A percentile compares a stretch with the other conserved stretches of the same genome.
These are phyloP conservation scores for Panicum miliaceum DNA, from an alignment of 176 grass and related monocot species.

Conservation along the genomic window DNA sequence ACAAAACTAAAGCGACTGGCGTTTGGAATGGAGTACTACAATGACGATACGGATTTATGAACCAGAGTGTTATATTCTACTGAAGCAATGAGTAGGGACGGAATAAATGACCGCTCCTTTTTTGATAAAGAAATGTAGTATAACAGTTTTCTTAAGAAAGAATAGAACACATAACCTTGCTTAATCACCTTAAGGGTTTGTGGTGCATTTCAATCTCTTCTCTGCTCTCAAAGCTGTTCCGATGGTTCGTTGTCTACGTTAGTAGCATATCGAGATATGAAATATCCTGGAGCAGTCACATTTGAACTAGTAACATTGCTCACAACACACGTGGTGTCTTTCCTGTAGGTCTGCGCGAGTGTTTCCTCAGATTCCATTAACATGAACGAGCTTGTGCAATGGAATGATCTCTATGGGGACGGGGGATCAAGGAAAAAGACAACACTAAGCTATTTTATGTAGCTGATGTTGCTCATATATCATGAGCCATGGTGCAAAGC, in stretches of 20 bases:
- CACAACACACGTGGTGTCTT: conserved; percentile 12
- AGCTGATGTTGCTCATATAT: conserved; percentile 50
- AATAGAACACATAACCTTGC: neutral
- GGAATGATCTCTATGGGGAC: conserved; percentile 94
- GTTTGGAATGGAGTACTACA: too few species aligned
- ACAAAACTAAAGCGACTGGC: too few species aligned
- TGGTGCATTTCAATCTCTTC: neutral
- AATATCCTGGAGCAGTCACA: neutral
- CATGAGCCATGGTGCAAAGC: conserved; percentile 28
- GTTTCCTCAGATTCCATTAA: conserved; percentile 90
- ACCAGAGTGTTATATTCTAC: neutral
- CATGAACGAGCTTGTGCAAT: conserved; percentile 88
- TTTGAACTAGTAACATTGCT: conserved; percentile 20
- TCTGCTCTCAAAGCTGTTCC: neutral
- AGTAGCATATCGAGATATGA: neutral
- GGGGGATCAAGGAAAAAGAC: conserved; percentile 94
- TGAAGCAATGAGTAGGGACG: neutral
- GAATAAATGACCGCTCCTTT: too few species aligned
- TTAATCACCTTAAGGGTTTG: neutral
- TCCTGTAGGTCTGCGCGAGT: conserved; percentile 86
- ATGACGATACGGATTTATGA: neutral
- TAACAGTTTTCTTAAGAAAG: neutral
- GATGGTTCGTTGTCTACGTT: neutral
- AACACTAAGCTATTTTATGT: conserved; percentile 97
- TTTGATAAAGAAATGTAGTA: neutral